A percentile compares a stretch with the other conserved stretches of the same genome.
These are phyloP conservation scores for Corinectria fuckeliana DNA, from an alignment of 2,329 filamentous ascomycete genomes.

Conservation along the genomic window DNA sequence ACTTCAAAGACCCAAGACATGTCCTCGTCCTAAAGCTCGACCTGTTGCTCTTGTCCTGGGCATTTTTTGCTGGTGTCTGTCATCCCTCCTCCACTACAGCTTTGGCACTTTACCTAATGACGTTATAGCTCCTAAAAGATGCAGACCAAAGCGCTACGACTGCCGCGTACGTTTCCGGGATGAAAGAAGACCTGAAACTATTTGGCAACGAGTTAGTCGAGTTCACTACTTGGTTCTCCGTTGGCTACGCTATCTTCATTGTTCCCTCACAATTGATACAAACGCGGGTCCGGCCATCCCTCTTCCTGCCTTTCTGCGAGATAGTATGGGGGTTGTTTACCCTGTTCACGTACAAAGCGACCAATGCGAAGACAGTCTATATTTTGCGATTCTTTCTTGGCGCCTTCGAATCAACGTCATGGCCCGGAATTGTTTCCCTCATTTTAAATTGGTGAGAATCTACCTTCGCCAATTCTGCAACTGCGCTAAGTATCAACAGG, in stretches of 20 bases:
- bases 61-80: slow-evolving; percentile 24
- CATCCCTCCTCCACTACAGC: no score
- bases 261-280: slow-evolving; percentile 32
- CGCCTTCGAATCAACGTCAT: slow-evolving; percentile 33
- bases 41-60: slow-evolving; percentile 37
- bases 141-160: slow-evolving; percentile 34
- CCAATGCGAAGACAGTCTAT: slow-evolving; percentile 25
- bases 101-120: not conserved
- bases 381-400: slow-evolving; percentile 31
- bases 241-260: slow-evolving; percentile 33
- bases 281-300: slow-evolving; percentile 29
- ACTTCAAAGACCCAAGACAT: slow-evolving; percentile 38
- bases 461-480: not conserved
- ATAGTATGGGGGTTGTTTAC: slow-evolving; percentile 33
- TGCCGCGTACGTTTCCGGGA: slow-evolving; percentile 30
- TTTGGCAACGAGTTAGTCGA: slow-evolving; percentile 31
- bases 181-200: slow-evolving; percentile 28
- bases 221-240: slow-evolving; percentile 36
- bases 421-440: slow-evolving; percentile 32
- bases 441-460: slow-evolving; percentile 30
- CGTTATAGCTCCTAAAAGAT: slow-evolving; percentile 16
- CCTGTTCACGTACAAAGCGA: slow-evolving; percentile 24
- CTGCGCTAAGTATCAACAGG: slow-evolving; percentile 3
- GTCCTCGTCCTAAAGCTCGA: slow-evolving; percentile 41
- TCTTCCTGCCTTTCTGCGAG: slow-evolving; percentile 30